A percentile compares a stretch with the other conserved stretches of the same genome.
Conservation (phyloP, 331 rosid species). For the Telfairia occidentalis region DNA sequence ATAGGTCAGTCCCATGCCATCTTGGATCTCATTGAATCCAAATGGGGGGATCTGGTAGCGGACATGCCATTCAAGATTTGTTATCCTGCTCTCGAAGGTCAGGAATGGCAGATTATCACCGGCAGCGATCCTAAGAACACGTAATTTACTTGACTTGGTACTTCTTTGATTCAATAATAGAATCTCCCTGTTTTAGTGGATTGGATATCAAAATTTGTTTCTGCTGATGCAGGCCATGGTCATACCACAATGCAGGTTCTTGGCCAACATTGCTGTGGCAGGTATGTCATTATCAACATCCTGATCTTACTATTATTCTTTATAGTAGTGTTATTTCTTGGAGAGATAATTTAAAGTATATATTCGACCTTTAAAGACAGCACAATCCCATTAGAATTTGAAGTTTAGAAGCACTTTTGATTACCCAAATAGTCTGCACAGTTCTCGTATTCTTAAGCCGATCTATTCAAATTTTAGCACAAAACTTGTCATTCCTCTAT, state of each 20-base stretch:
- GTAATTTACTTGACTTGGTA: slow-evolving; percentile 22
- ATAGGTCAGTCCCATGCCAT: slow-evolving; percentile 68
- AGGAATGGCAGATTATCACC: slow-evolving; percentile 79
- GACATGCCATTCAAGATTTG: slow-evolving; percentile 84
- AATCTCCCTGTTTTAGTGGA: neutral
- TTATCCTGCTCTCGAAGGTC: slow-evolving; percentile 83
- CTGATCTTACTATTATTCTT: neutral
- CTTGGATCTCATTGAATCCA: slow-evolving; percentile 69
- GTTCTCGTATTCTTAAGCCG: neutral
- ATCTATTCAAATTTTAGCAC: neutral
- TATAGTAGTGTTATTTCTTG: neutral
- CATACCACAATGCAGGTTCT: slow-evolving; percentile 78
- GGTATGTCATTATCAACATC: slow-evolving; percentile 29
- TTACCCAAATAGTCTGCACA: neutral
- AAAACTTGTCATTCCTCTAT: neutral
- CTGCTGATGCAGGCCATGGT: slow-evolving; percentile 64
- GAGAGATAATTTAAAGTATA: neutral
- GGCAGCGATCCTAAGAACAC: slow-evolving; percentile 88
- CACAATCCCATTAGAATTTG: neutral
- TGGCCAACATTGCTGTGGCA: slow-evolving; percentile 95
- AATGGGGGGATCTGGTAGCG: slow-evolving; percentile 79
- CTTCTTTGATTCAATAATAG: neutral
- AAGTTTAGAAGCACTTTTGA: neutral
- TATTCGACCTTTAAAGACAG: neutral
- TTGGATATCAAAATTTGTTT: neutral